Base-by-base conservation (phyloP, 2,329 filamentous ascomycete species). In the Keithomyces neogunnii region DNA sequence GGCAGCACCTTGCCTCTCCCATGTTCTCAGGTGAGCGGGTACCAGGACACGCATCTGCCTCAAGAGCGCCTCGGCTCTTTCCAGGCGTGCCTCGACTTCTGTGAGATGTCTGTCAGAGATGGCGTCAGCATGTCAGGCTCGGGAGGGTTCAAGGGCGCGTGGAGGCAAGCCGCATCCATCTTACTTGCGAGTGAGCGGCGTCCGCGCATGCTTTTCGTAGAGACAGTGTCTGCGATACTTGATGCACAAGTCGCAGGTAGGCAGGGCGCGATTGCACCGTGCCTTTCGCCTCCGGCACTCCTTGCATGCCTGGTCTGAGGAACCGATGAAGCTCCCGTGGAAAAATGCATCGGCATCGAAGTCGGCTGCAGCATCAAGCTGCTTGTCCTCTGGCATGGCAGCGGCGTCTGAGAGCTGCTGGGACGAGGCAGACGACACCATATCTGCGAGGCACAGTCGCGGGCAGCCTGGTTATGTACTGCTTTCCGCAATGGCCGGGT, bases 121-220 rank as follows among this genome's bases (percentile, higher is more conserved):
- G 19, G 30, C 9, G 51, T 60, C 48, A 59, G 54, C 33, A 36
- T 13, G 43, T n/a, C 19, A 19, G 19, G 47, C 9, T 30, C 33
- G 5, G 2, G 10, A 35, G 19, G 19, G 19, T 19, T 19, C 19
- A 19, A 19, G 19, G 19, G 19, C 19, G 19, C 19, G 1, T 19
- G 19, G 19, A 19, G 19, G 19, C 19, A 19, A 19, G 19, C 19
- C 19, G 19, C 19, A 19, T 19, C 19, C 19, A 42, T 51, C 66
- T 42, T 67, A 69, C 65, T 69, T 74, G 43, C 74, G 64, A 4
- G 73, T 77, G 53, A 76, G 61, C 4, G 73, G 73, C 10, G 73
- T 76, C 44, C 69, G 66, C n/a, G 66, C 65, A 48, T 74, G 69
- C 55, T 70, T 73, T 56, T 76, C 73, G 51, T 77, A 77, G 5